A percentile compares a stretch with the other conserved stretches of the same genome.
These are phyloP conservation scores for Pyrenula aspistea DNA, from an alignment of 495 filamentous ascomycete genomes.

Conservation along the genomic window DNA sequence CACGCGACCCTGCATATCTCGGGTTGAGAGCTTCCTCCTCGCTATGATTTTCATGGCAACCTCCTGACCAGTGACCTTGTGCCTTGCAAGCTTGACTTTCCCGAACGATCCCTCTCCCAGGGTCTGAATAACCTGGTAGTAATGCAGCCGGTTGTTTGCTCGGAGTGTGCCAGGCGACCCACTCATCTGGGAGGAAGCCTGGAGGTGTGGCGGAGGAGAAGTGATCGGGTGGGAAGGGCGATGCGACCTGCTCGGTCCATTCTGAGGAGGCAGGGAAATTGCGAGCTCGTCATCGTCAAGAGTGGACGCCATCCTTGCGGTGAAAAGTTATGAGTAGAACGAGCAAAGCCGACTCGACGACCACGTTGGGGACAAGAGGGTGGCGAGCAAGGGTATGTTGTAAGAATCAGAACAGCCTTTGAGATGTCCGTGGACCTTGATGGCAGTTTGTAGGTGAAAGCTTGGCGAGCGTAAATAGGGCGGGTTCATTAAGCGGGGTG, in stretches of 20 bases:
- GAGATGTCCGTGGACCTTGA: neutral
- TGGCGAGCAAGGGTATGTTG: neutral
- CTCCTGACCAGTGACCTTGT: conserved; percentile 80
- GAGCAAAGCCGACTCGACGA: neutral
- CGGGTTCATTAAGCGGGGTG: neutral
- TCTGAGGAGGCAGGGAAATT: conserved; percentile 64
- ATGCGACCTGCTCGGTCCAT: conserved; percentile 35
- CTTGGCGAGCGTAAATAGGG: neutral
- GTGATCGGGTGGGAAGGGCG: conserved; percentile 17
- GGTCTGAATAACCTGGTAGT: conserved; percentile 81
- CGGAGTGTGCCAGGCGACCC: conserved; percentile 33
- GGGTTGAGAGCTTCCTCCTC: conserved; percentile 82
- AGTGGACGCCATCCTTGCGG: conserved; percentile 31
- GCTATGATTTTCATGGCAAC: conserved; percentile 97
- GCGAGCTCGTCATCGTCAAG: conserved; percentile 86
- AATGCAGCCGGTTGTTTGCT: conserved; percentile 70
- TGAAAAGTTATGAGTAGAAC: neutral
- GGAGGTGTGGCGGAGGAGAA: conserved; percentile 14
- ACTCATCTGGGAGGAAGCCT: conserved; percentile 16
- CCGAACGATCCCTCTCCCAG: conserved; percentile 95
- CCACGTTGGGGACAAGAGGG: neutral
- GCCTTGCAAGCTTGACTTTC: conserved; percentile 93
- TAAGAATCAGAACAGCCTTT: neutral
- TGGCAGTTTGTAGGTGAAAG: neutral
- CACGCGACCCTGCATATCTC: conserved; percentile 94